phyloP scores from a whole-genome alignment of 2,329 filamentous ascomycete genomes.

The Penicillium thymicola region DNA sequence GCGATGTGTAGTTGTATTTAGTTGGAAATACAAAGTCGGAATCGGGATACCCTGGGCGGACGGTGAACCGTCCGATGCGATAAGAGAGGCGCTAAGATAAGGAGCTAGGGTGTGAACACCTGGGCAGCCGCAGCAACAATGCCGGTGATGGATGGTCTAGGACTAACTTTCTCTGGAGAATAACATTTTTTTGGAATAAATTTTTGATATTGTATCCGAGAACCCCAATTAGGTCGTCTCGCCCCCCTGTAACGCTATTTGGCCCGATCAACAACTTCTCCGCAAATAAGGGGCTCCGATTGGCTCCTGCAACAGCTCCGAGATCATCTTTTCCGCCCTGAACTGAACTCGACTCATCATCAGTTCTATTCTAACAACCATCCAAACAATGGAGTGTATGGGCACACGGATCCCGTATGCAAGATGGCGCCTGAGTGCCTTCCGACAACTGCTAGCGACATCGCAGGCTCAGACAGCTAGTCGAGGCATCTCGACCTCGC shows the following conservation, averaged over 20 bases:
- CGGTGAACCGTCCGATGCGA: slow-evolving; percentile 7
- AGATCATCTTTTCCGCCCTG: slow-evolving; percentile 9
- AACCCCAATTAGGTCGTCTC: background rate
- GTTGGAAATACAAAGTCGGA: slow-evolving; percentile 2
- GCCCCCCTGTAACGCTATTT: background rate
- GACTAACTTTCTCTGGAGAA: background rate
- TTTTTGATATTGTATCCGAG: background rate
- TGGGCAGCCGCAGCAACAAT: background rate
- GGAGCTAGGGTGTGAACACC: background rate
- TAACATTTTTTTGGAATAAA: no score
- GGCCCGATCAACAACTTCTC: background rate
- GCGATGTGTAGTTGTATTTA: background rate
- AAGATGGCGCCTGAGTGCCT: slow-evolving; percentile 32
- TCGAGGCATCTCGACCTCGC: slow-evolving; percentile 17
- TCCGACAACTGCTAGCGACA: slow-evolving; percentile 20
- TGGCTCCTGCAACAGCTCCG: slow-evolving; percentile 8
- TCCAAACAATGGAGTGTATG: slow-evolving; percentile 27
- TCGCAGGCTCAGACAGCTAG: background rate
- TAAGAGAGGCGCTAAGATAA: slow-evolving; percentile 21
- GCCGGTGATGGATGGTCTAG: background rate
- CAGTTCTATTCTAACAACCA: background rate
- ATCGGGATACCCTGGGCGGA: slow-evolving; percentile 3
- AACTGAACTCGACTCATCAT: background rate
- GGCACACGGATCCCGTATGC: slow-evolving; percentile 27
- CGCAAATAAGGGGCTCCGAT: slow-evolving; percentile 20